Evolutionary conservation across 1,284 basidiomycete genomes (phyloP), one percentile per base, ranked within the genome.

Genomic region (Leccinum angustisporum): DNA sequence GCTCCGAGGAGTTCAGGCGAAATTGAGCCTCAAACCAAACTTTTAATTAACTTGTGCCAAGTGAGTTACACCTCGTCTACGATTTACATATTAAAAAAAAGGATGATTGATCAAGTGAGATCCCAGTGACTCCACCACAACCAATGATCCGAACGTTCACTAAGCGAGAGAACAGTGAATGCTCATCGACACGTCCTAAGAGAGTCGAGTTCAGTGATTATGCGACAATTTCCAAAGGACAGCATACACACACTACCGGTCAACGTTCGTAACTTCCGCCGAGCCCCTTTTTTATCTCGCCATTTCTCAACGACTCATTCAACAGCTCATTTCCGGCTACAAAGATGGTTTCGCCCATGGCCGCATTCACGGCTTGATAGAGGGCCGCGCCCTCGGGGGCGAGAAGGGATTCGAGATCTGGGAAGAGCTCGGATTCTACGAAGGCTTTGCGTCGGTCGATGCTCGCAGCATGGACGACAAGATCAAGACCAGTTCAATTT

Each of bases 401-500:
- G 89, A 94, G 70, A 95, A 97, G 72, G 94, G 93, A 0, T 98
- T 90, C 75, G 94, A 96, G 76, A 86, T 98, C 74, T 98, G 96
- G 95, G 95, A 97, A 75, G 96, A 98, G 74, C 83, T 98, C 7
- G 95, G 92, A 25, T 25, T 25, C 25, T 97, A 97, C 72, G 85
- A 93, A 70, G 96, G 95, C 3, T 90, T 91, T 70, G 92, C 94
- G 25, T 66, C 71, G 58, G 83, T 89, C 73, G 79, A 25, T 0
- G 33, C 52, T 69, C 74, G 21, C 74, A 72, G 54, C 78, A 79
- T 55, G 75, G 77, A 52, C 70, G 70, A 18, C 70, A 70, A 16
- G 80, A 85, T 63, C 82, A 84, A 46, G 43, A 46, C 9, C 10
- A 48, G 86, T 88, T 64, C 68, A 65, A 81, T 65, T 5, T 13